phyloP scores from a whole-genome alignment of 2,329 filamentous ascomycete species.

The Emmonsiellopsis sp. region DNA sequence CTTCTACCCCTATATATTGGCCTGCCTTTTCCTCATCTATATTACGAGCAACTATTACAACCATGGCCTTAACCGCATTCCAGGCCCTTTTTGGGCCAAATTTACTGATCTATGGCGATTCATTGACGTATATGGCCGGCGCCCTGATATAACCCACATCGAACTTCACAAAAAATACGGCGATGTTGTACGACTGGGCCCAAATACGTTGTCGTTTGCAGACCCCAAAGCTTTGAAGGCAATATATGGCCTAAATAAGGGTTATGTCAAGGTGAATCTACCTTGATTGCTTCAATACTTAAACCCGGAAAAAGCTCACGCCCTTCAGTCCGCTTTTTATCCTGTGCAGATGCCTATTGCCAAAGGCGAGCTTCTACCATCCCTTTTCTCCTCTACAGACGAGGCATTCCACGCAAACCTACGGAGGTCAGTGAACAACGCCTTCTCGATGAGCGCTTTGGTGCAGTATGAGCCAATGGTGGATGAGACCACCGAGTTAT shows the following conservation, averaged over 20 bases:
- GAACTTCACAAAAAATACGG: conserved; percentile 62
- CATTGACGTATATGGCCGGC: conserved; percentile 54
- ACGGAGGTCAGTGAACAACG: conserved; percentile 63
- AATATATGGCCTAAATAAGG: conserved; percentile 80
- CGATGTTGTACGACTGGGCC: conserved; percentile 64
- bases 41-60: background rate
- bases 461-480: conserved; percentile 75
- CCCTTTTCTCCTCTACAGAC: conserved; percentile 61
- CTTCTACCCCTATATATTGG: background rate
- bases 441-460: conserved; percentile 67
- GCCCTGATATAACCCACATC: conserved; percentile 59
- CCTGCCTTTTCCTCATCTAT: background rate
- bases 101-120: conserved; percentile 68
- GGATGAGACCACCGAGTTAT: conserved; percentile 62
- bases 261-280: conserved; percentile 58
- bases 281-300: background rate
- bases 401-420: conserved; percentile 68
- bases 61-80: conserved; percentile 37
- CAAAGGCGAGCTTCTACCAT: conserved; percentile 57
- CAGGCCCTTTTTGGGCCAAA: conserved; percentile 60
- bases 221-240: conserved; percentile 63
- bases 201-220: conserved; percentile 64
- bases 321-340: conserved; percentile 63
- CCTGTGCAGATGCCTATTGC: conserved; percentile 65
- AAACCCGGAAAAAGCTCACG: background rate